These are phyloP conservation scores for Lyophyllum shimeji DNA, from an alignment of 768 basidiomycete species.

Conservation along the genomic window DNA sequence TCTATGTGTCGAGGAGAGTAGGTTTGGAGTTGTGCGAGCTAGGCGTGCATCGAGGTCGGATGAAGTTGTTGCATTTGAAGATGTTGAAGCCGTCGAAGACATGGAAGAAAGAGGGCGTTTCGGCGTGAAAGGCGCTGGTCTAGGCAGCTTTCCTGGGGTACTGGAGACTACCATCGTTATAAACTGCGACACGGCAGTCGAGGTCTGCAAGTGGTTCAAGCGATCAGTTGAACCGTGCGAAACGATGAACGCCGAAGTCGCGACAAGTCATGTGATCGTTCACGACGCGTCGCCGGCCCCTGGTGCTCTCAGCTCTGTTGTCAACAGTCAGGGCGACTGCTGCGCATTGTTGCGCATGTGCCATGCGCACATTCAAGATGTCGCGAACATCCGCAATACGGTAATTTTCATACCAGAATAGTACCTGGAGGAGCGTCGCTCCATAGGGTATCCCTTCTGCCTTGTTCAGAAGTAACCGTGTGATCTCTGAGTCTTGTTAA, in stretches of 20 bases:
- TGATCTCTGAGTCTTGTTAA: too few relatives aligned
- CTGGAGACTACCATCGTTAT: slow-evolving; percentile 24
- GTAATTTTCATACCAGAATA: too few relatives aligned
- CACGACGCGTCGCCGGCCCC: background rate
- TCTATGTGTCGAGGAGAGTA: slow-evolving; percentile 47
- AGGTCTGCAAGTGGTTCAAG: background rate
- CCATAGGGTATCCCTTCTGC: too few relatives aligned
- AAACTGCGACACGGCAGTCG: background rate
- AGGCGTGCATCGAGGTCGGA: slow-evolving; percentile 28
- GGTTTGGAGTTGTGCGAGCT: slow-evolving; percentile 26
- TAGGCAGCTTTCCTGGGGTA: slow-evolving; percentile 35
- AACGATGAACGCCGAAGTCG: slow-evolving; percentile 1
- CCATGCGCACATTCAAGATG: too few relatives aligned
- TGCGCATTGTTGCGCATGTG: too few relatives aligned
- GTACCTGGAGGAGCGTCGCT: too few relatives aligned
- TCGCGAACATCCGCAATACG: too few relatives aligned
- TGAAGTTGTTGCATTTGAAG: slow-evolving; percentile 27
- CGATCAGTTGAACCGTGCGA: slow-evolving; percentile 17
- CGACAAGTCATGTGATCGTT: slow-evolving; percentile 13
- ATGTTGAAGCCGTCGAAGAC: slow-evolving; percentile 19
- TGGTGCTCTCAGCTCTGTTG: too few relatives aligned
- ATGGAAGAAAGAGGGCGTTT: slow-evolving; percentile 44
- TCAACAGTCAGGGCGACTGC: too few relatives aligned
- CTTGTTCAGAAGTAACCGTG: too few relatives aligned
- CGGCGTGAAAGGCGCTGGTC: slow-evolving; percentile 53